phyloP scores from a whole-genome alignment of 441 rosid genomes.

The Eruca vesicaria region DNA sequence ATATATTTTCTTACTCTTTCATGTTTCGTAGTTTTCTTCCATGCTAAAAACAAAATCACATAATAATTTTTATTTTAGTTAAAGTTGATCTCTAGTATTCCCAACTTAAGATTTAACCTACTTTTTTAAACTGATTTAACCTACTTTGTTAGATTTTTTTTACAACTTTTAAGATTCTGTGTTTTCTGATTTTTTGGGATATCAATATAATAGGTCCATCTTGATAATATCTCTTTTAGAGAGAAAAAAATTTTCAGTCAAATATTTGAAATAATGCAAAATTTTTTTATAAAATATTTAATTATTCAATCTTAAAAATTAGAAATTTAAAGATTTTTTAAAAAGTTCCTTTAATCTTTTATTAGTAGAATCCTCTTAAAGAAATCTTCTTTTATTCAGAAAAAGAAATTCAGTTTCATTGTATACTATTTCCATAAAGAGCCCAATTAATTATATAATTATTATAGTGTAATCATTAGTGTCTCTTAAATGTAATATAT shows the following conservation, averaged over 20 bases:
- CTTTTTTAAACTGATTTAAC: too few relatives aligned
- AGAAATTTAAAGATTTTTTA: neutral
- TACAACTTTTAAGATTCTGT: neutral
- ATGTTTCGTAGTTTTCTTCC: slow-evolving; percentile 20
- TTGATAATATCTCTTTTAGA: neutral
- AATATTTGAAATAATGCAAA: neutral
- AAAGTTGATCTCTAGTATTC: slow-evolving; percentile 12
- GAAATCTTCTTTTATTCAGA: neutral
- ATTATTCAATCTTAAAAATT: neutral
- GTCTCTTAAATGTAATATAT: too few relatives aligned
- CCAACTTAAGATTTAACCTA: slow-evolving; percentile 12
- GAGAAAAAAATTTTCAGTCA: neutral
- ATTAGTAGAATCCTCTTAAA: neutral
- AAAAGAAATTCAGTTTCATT: neutral
- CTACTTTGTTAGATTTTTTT: too few relatives aligned
- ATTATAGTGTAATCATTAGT: neutral
- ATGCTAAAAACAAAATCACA: slow-evolving; percentile 18
- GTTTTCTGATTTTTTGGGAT: neutral
- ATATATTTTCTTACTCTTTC: slow-evolving; percentile 3
- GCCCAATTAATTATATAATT: neutral
- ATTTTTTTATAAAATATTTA: neutral
- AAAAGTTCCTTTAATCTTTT: neutral
- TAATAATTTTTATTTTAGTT: neutral
- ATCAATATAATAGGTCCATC: neutral
- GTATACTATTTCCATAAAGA: neutral